Base-by-base conservation (phyloP, 2,329 filamentous ascomycete genomes). In the Penicillium sp. region DNA sequence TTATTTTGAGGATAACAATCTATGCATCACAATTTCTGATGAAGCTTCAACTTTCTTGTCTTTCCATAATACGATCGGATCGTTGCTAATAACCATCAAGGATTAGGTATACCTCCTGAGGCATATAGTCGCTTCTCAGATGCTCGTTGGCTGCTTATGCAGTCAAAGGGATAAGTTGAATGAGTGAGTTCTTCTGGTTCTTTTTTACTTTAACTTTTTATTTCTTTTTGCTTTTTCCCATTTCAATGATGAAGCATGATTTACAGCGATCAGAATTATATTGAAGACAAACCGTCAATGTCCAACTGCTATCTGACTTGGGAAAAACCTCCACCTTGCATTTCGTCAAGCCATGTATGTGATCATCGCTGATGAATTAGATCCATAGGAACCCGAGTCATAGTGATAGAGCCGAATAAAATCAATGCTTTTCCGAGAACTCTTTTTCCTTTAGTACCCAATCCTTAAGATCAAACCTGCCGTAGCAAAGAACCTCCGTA, bases 201-300 rank as follows among this genome's bases (percentile, higher is more conserved):
- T 2, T 18, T 18, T 18, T 18, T 18, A 18, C 15, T 18, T 18
- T 18, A 18, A 18, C 15, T 18, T 29, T 13, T 3, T 10, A 4
- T 42, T 42, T 32, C 29, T 20, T 45, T 13, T 46, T 40, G 10
- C 32, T n/a, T 29, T n/a, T 15, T 35, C 35, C 23, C 24, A 40
- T 55, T 55, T 53, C 53, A 64, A 75, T 80, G 78, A 80, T 79
- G 78, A 81, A 75, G 73, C 68, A 69, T 68, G 72, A 76, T 80
- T 76, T 75, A 82, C 72, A 74, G 68, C 74, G 71, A 88, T 87
- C 88, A 87, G 84, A 89, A 75, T 79, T 76, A 75, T 74, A 81
- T 64, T 75, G 73, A 69, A 69, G 73, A 75, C 62, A 59, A 66
- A 60, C 50, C 69, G 70, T 72, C 66, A 63, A 46, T 56, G 69